phyloP scores from a whole-genome alignment of 192 early-diverging fungal species.

The Neocallimastix lanati region DNA sequence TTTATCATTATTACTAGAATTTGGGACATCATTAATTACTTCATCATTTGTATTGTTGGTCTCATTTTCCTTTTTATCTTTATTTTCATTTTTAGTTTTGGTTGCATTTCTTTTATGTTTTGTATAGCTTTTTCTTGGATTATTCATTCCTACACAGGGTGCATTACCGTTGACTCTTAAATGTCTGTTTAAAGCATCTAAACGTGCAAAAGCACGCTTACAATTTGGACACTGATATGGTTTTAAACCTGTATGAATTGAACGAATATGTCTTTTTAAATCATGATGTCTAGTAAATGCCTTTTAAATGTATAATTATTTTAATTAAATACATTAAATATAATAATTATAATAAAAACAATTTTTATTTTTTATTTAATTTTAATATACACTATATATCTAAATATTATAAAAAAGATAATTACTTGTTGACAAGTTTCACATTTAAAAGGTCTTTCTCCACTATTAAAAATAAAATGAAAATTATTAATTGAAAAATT shows the following conservation, averaged over 20 bases:
- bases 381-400: too few relatives aligned
- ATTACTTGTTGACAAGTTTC: not conserved
- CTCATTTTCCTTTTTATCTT: not conserved
- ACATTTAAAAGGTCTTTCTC: not conserved
- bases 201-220: slow-evolving; percentile 59
- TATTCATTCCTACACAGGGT: not conserved
- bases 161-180: slow-evolving; percentile 3
- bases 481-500: too few relatives aligned
- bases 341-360: too few relatives aligned
- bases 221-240: slow-evolving; percentile 57
- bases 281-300: not conserved
- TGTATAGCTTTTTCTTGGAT: not conserved
- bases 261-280: not conserved
- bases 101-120: not conserved
- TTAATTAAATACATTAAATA: too few relatives aligned
- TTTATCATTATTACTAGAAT: not conserved
- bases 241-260: slow-evolving; percentile 53
- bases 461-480: not conserved
- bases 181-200: slow-evolving; percentile 63
- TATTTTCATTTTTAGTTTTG: too few relatives aligned
- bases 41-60: not conserved
- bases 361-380: too few relatives aligned
- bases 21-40: not conserved
- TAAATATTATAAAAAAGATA: too few relatives aligned
- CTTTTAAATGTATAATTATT: not conserved